Conservation (phyloP, 768 basidiomycete species). For the Mycena filopes region DNA sequence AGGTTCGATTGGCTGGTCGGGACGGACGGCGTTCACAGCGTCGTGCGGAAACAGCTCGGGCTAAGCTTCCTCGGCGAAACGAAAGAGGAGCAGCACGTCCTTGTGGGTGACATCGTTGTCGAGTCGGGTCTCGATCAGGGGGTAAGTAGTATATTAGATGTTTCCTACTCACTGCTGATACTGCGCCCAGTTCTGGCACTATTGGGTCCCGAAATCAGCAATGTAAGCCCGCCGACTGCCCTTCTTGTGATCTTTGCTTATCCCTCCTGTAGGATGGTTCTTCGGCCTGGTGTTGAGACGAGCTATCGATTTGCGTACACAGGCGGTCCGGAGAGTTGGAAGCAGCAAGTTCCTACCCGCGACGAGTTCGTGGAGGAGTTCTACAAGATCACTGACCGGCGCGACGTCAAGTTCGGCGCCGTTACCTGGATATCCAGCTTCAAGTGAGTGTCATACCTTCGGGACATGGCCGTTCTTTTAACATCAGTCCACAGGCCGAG, state of each 20-base stretch:
- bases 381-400: constrained; percentile 38
- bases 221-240: constrained; percentile 17
- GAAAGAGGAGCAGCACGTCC: constrained; percentile 34
- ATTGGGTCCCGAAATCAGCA: constrained; percentile 32
- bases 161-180: too few species aligned
- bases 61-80: constrained; percentile 56
- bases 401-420: constrained; percentile 45
- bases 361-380: constrained; percentile 44
- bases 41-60: constrained; percentile 51
- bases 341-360: constrained; percentile 26
- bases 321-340: constrained; percentile 17
- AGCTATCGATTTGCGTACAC: constrained; percentile 3
- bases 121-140: constrained; percentile 43
- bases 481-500: constrained; percentile 45
- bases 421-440: constrained; percentile 40
- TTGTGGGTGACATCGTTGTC: constrained; percentile 51
- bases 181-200: constrained; percentile 41
- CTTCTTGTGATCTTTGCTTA: background rate
- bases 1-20: constrained; percentile 50
- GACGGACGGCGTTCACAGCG: constrained; percentile 52
- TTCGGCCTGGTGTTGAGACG: background rate
- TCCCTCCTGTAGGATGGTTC: background rate
- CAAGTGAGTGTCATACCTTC: constrained; percentile 33
- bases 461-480: too few species aligned
- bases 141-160: too few species aligned